A percentile compares a stretch with the other conserved stretches of the same genome.
Conservation (phyloP, 2,329 filamentous ascomycete species). For the Phymatotrichopsis omnivora region DNA sequence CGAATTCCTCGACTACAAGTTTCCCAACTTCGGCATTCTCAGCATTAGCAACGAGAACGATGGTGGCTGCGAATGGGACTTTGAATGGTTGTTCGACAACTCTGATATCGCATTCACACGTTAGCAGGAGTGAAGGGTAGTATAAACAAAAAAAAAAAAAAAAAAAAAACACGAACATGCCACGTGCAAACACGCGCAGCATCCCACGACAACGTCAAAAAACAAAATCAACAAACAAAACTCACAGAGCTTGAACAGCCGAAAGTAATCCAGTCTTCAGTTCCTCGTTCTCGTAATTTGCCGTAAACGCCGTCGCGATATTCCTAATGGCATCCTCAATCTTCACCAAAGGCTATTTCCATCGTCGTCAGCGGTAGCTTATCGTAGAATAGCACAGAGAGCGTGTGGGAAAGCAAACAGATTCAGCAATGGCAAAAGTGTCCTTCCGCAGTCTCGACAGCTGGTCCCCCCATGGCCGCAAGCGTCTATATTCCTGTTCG, state of each 20-base stretch:
- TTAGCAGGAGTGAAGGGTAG: too few species aligned
- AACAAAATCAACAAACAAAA: constrained; percentile 6
- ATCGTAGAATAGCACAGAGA: too few species aligned
- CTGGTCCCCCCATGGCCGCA: constrained; percentile 55
- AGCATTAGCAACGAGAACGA: constrained; percentile 69
- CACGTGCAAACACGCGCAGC: constrained; percentile 21
- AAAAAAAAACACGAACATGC: too few species aligned
- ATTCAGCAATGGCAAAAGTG: constrained; percentile 71
- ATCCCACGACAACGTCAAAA: not conserved
- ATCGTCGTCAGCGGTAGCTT: constrained; percentile 6
- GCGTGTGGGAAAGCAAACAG: constrained; percentile 37
- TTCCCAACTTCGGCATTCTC: constrained; percentile 52
- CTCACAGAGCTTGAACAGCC: constrained; percentile 62
- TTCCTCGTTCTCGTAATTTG: constrained; percentile 78
- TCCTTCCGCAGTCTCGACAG: constrained; percentile 64
- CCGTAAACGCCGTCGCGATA: constrained; percentile 65
- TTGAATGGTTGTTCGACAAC: constrained; percentile 89
- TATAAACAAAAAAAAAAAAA: too few species aligned
- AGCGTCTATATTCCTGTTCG: constrained; percentile 52
- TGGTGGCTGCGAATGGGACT: constrained; percentile 85
- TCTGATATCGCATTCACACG: too few species aligned
- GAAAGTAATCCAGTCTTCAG: constrained; percentile 62
- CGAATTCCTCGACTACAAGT: constrained; percentile 55
- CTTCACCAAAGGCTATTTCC: constrained; percentile 50
- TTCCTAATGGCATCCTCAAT: constrained; percentile 68